These are phyloP conservation scores for Mycosphaerella sp. DNA, from an alignment of 2,329 filamentous ascomycete species.

Conservation along the genomic window DNA sequence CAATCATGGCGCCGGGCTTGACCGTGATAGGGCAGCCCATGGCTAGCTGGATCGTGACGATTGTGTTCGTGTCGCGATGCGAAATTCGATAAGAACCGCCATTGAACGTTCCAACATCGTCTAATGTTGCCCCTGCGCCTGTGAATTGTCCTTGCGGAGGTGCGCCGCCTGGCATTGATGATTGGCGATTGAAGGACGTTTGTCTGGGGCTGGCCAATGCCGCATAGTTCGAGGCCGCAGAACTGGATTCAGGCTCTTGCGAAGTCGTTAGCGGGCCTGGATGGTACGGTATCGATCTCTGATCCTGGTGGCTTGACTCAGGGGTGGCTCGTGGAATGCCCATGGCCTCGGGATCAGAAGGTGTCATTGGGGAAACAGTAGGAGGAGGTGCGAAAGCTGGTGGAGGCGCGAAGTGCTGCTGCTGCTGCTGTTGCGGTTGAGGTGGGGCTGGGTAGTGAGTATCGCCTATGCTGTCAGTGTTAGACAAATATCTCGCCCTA, in stretches of 20 bases:
- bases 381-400: conserved; percentile 24
- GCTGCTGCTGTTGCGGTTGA: conserved; percentile 9
- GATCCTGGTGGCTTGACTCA: conserved; percentile 15
- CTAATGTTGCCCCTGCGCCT: conserved; percentile 55
- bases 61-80: conserved; percentile 83
- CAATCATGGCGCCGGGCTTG: conserved; percentile 86
- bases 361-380: conserved; percentile 29
- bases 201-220: conserved; percentile 24
- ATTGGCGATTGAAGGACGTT: conserved; percentile 28
- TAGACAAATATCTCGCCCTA: not conserved
- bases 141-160: conserved; percentile 53
- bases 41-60: conserved; percentile 82
- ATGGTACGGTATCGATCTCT: conserved; percentile 34
- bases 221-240: conserved; percentile 8
- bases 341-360: conserved; percentile 31
- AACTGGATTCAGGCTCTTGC: conserved; percentile 25
- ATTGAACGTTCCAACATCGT: conserved; percentile 95
- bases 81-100: conserved; percentile 90
- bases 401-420: conserved; percentile 30
- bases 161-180: conserved; percentile 35
- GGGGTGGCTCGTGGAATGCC: conserved; percentile 20
- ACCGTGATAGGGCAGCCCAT: conserved; percentile 77
- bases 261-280: conserved; percentile 33
- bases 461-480: not conserved
- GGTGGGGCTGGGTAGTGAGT: not conserved